A percentile compares a stretch with the other conserved stretches of the same genome.
Evolutionary conservation across 2,329 filamentous ascomycete genomes (phyloP).

Genomic region (Coniochaeta sp.): DNA sequence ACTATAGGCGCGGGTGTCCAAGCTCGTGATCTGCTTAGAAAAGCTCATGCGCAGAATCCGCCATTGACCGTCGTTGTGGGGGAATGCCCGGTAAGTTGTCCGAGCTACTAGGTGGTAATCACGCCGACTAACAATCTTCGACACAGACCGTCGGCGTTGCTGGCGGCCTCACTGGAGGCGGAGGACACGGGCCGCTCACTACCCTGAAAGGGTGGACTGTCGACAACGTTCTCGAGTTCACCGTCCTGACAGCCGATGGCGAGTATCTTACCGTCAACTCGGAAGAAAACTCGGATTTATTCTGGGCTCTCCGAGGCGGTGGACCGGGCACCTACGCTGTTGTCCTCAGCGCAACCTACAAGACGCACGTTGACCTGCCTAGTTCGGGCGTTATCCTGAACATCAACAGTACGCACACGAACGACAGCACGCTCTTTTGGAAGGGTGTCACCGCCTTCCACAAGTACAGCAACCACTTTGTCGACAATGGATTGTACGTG

Average conservation of each 20-base stretch:
- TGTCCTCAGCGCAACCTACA: constrained; percentile 31
- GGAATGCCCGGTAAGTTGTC: constrained; percentile 30
- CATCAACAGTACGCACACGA: constrained; percentile 25
- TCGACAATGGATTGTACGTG: constrained; percentile 27
- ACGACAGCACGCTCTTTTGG: constrained; percentile 31
- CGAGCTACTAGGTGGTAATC: no score
- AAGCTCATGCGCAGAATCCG: constrained; percentile 28
- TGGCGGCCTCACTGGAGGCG: constrained; percentile 54
- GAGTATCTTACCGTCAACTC: constrained; percentile 30
- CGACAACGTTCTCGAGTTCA: constrained; percentile 40
- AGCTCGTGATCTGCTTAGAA: constrained; percentile 33
- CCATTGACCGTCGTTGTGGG: constrained; percentile 40
- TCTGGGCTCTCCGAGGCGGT: constrained; percentile 48
- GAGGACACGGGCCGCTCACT: constrained; percentile 42
- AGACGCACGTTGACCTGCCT: constrained; percentile 31
- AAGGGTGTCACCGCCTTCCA: constrained; percentile 17
- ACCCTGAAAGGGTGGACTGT: constrained; percentile 35
- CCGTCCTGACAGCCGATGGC: constrained; percentile 40
- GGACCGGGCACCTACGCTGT: constrained; percentile 45
- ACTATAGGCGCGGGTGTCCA: constrained; percentile 45
- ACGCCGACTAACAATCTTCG: background rate
- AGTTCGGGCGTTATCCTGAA: constrained; percentile 28
- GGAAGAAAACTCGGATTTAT: constrained; percentile 39
- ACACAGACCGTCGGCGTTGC: constrained; percentile 43
- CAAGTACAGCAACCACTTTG: constrained; percentile 24